phyloP scores from a whole-genome alignment of 352 stramenopile species.

The Phytophthora podocarpi region DNA sequence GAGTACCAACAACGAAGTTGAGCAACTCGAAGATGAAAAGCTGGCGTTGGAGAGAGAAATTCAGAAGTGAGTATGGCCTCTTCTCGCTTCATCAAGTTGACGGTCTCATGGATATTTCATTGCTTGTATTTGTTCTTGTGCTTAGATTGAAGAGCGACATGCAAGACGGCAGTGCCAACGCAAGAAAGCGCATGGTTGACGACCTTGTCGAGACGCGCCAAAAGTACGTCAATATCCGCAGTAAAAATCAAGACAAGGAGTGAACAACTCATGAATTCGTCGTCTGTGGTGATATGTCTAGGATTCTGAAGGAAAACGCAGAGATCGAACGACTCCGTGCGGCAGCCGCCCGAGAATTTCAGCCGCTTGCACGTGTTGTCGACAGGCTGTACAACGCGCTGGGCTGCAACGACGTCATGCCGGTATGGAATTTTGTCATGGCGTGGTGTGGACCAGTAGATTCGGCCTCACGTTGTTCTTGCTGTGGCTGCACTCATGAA shows the following conservation, averaged over 20 bases:
- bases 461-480: not conserved
- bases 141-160: constrained; percentile 60
- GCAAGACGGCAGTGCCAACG: constrained; percentile 69
- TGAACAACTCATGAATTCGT: not conserved
- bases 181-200: constrained; percentile 75
- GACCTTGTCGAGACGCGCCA: constrained; percentile 73
- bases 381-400: constrained; percentile 81
- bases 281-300: constrained; percentile 14
- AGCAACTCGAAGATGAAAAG: constrained; percentile 86
- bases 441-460: too few relatives aligned
- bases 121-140: not conserved
- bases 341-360: constrained; percentile 67
- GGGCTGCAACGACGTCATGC: constrained; percentile 82
- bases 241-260: not conserved
- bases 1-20: constrained; percentile 78
- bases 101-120: too few relatives aligned
- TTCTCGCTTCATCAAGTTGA: too few relatives aligned
- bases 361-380: constrained; percentile 70
- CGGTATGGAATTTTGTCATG: constrained; percentile 29
- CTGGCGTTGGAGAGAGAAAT: constrained; percentile 56
- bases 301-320: constrained; percentile 78
- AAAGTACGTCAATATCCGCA: constrained; percentile 39
- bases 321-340: constrained; percentile 73
- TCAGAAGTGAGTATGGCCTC: constrained; percentile 43
- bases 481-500: constrained; percentile 5